Evolutionary conservation across 345 rosid species (phyloP).

Genomic region (Trapa bicornis): DNA sequence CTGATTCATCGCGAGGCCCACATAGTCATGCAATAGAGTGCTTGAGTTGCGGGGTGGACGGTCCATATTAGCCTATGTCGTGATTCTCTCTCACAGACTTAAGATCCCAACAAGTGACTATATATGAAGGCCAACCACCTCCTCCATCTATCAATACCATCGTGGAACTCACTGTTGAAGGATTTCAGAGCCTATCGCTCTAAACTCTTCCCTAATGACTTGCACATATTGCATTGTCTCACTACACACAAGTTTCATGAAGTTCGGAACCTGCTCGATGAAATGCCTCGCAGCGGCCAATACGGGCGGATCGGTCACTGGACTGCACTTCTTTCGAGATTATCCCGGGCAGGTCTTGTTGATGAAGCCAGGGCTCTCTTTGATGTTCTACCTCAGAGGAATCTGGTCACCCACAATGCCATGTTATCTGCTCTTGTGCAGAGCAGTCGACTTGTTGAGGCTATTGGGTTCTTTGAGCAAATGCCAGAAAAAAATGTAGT

Average conservation of each 20-base stretch:
- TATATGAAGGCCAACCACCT: no score
- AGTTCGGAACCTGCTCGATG: conserved; percentile 47
- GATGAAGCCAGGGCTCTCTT: conserved; percentile 44
- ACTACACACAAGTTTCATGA: conserved; percentile 19
- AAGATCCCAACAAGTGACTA: no score
- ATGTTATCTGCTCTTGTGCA: conserved; percentile 43
- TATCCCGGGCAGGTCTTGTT: conserved; percentile 28
- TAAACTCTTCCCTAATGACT: conserved; percentile 22
- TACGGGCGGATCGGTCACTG: conserved; percentile 28
- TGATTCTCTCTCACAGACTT: no score
- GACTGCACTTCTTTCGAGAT: conserved; percentile 46
- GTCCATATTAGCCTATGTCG: no score
- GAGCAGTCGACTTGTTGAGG: conserved; percentile 31
- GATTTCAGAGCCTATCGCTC: conserved; percentile 2
- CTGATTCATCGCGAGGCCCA: no score
- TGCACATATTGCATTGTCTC: conserved; percentile 16
- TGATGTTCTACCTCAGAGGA: conserved; percentile 39
- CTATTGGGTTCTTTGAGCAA: conserved; percentile 27
- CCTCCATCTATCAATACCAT: no score
- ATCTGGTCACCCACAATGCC: conserved; percentile 46
- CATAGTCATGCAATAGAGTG: no score
- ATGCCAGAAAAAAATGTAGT: conserved; percentile 54
- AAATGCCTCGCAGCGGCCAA: conserved; percentile 26
- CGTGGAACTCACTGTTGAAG: no score
- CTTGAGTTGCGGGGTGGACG: no score